Base-by-base conservation (phyloP, 129 eudicot genomes). In the Flaveria linearis region DNA sequence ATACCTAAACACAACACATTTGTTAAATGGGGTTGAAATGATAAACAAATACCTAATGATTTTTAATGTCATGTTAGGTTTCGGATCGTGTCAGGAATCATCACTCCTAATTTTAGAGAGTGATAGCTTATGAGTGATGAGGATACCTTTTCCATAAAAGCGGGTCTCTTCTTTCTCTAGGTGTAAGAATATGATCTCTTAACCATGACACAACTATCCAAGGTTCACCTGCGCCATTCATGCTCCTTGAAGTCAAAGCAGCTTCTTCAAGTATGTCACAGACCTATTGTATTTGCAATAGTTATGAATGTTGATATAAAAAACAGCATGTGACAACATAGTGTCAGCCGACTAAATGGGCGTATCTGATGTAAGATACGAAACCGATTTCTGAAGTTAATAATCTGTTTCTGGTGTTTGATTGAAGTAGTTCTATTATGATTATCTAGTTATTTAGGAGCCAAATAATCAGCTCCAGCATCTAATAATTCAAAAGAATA, bases 191-290 rank as follows among this genome's bases (percentile, higher is more conserved):
- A 83, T 90, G 88, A 86, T 93, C 96, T 71, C 98, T 81, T 82
- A 90, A 86, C 95, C 86, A 86, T 43, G 98, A 93, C 10, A 90
- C 95, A 83, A 93, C 90, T 63, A 93, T 79, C 97, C 98, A 93
- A 36, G 97, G 84, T 72, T 93, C 97, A 72, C 81, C 75, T 61
- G 72, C 91, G 45, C 91, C 90, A 67, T 72, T 68, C 43, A 67
- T 67, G 74, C 91, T 82, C 76, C 86, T 78, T 61, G 96, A 86
- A 71, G 51, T 45, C 76, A 88, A 77, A 12, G 92, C 90, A 71
- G 83, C 80, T 63, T 93, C 98, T 84, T 93, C 98, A 70, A 88
- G 98, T 76, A 85, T 78, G 41, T 93, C 88, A 56, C 98, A 93
- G 1, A 88, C 89, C 98, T 93, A 82, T 69, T 8, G 75, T 53